phyloP scores from a whole-genome alignment of 805 yeast genomes.

The Trichomonascus vanleenenianus region DNA sequence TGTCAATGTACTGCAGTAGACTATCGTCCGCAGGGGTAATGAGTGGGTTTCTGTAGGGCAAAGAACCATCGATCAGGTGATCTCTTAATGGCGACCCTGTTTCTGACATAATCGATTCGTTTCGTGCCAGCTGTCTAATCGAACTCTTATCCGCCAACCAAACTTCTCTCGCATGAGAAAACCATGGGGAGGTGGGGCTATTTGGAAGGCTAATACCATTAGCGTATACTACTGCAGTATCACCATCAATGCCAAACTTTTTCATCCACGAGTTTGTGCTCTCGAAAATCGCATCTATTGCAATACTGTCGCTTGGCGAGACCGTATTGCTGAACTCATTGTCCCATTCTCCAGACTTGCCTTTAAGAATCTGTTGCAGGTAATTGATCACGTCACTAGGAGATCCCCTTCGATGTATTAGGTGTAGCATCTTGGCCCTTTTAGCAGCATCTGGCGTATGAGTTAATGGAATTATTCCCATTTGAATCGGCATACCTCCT shows the following conservation, averaged over 20 bases:
- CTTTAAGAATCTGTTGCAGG: constrained; percentile 1
- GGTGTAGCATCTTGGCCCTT: no score
- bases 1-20: constrained; percentile 26
- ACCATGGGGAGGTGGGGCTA: constrained; percentile 14
- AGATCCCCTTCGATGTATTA: no score
- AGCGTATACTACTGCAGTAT: constrained; percentile 47
- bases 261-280: constrained; percentile 23
- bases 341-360: background rate
- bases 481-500: constrained; percentile 62
- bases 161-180: constrained; percentile 7
- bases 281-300: background rate
- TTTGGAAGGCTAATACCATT: constrained; percentile 52
- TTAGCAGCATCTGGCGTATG: constrained; percentile 5
- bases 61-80: constrained; percentile 37
- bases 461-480: constrained; percentile 70
- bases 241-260: constrained; percentile 35
- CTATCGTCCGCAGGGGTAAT: constrained; percentile 43
- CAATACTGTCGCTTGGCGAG: background rate
- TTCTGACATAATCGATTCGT: no score
- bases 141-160: constrained; percentile 43
- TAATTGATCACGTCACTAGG: no score
- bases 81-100: constrained; percentile 30
- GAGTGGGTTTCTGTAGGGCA: constrained; percentile 38
- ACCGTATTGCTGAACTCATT: background rate
- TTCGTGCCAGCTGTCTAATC: constrained; percentile 20